Evolutionary conservation across 1,139 yeast species (phyloP).

Genomic region (Blastobotrys apis): DNA sequence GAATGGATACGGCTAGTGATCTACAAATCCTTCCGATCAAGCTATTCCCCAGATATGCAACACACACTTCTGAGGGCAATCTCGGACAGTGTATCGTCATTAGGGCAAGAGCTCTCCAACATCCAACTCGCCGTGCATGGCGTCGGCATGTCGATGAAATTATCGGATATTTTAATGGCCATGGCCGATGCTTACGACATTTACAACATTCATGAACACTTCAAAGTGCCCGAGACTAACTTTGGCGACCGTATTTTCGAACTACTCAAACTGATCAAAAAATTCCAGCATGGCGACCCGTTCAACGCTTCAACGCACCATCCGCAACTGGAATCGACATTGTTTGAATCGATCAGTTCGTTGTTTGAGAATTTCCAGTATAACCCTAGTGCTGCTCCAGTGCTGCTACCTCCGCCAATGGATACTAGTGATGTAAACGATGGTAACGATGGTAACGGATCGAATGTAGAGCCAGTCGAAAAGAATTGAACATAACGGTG

Average conservation of each 20-base stretch:
- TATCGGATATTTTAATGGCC: slow-evolving; percentile 15
- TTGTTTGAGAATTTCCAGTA: slow-evolving; percentile 7
- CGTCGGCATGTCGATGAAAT: slow-evolving; percentile 22
- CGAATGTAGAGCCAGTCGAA: neutral
- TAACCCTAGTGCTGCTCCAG: neutral
- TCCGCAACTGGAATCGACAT: slow-evolving; percentile 5
- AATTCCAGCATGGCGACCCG: slow-evolving; percentile 1
- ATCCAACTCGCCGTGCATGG: slow-evolving; percentile 18
- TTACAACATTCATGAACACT: neutral
- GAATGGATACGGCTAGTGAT: slow-evolving; percentile 20
- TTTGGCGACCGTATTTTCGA: slow-evolving; percentile 1
- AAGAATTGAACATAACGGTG: too few relatives aligned
- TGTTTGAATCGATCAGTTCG: slow-evolving; percentile 1
- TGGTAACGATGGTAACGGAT: neutral
- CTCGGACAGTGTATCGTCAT: neutral
- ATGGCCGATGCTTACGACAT: slow-evolving; percentile 15
- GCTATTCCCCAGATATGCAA: neutral
- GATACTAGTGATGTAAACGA: neutral
- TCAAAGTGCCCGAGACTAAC: neutral
- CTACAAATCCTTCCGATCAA: slow-evolving; percentile 6
- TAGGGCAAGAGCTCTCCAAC: slow-evolving; percentile 2
- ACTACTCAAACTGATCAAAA: slow-evolving; percentile 1
- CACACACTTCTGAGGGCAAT: neutral
- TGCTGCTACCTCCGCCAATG: neutral
- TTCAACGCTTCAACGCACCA: neutral